Percentiles rank a stretch among this genome's conserved stretches.
phyloP scores from a whole-genome alignment of 306 rosid species.

The Cucurbita ficifolia region DNA sequence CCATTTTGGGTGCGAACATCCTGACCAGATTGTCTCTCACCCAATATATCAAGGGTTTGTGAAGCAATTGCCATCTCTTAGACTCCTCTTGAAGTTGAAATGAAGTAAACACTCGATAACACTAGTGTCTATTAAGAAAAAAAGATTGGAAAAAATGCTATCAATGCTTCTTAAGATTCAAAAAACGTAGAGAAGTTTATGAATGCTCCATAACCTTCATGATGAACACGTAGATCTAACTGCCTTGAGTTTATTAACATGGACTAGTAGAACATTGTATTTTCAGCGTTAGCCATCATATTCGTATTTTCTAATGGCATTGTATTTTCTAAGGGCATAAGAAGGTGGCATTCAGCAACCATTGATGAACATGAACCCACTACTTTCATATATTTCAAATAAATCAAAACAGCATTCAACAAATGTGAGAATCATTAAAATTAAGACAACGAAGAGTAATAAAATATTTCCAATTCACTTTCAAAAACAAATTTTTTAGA shows the following conservation, averaged over 20 bases:
- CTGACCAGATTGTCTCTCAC: constrained; percentile 84
- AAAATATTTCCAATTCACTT: too few species aligned
- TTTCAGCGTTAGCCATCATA: neutral
- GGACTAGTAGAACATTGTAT: neutral
- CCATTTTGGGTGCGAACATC: constrained; percentile 98
- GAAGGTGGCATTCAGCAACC: neutral
- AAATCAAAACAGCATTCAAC: neutral
- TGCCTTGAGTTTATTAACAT: neutral
- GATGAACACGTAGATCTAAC: neutral
- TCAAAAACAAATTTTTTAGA: neutral
- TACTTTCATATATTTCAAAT: neutral
- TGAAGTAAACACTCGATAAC: neutral
- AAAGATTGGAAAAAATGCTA: neutral
- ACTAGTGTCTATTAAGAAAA: neutral
- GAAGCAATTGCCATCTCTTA: constrained; percentile 34
- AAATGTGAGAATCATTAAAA: neutral
- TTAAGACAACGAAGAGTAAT: neutral
- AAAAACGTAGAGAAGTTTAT: neutral
- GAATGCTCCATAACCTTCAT: neutral
- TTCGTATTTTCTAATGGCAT: neutral
- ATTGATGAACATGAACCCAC: neutral
- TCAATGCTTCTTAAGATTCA: neutral
- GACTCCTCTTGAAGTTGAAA: neutral
- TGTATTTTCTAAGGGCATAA: neutral
- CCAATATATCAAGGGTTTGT: constrained; percentile 70